phyloP scores from a whole-genome alignment of 371 early-diverging fungal species.

The Mucor irregularis region DNA sequence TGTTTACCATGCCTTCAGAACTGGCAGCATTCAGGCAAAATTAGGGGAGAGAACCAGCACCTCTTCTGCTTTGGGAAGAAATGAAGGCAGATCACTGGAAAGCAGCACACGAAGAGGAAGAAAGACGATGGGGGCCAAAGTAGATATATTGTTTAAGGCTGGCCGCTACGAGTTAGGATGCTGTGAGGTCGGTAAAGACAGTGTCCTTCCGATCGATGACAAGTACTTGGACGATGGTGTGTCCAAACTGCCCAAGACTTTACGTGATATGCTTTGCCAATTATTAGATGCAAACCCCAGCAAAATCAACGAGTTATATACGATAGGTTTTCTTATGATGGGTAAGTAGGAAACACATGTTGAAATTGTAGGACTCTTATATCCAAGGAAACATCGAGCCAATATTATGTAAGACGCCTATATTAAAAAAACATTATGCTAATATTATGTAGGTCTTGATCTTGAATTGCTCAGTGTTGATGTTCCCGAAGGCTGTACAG shows the following conservation, averaged over 20 bases:
- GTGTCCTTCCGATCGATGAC: neutral
- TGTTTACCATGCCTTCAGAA: neutral
- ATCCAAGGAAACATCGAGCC: no score
- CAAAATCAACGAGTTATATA: conserved; percentile 2
- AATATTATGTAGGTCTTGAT: conserved; percentile 3
- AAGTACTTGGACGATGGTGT: conserved; percentile 5
- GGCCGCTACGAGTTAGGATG: neutral
- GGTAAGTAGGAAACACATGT: neutral
- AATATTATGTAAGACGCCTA: no score
- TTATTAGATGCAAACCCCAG: neutral
- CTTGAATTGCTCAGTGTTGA: conserved; percentile 1
- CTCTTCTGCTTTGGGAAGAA: conserved; percentile 4
- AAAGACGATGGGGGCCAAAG: neutral
- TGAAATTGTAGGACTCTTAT: no score
- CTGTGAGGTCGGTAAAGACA: conserved; percentile 2
- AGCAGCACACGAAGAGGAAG: neutral
- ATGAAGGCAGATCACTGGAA: neutral
- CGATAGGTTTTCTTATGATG: conserved; percentile 7
- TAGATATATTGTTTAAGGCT: conserved; percentile 5
- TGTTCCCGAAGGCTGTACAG: neutral
- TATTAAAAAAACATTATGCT: no score
- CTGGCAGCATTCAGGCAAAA: neutral
- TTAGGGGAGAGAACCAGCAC: conserved; percentile 3
- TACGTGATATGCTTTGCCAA: neutral
- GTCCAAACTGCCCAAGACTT: conserved; percentile 5